These are phyloP conservation scores for Zopfochytrium polystomum DNA, from an alignment of 371 early-diverging fungal species.

Conservation along the genomic window DNA sequence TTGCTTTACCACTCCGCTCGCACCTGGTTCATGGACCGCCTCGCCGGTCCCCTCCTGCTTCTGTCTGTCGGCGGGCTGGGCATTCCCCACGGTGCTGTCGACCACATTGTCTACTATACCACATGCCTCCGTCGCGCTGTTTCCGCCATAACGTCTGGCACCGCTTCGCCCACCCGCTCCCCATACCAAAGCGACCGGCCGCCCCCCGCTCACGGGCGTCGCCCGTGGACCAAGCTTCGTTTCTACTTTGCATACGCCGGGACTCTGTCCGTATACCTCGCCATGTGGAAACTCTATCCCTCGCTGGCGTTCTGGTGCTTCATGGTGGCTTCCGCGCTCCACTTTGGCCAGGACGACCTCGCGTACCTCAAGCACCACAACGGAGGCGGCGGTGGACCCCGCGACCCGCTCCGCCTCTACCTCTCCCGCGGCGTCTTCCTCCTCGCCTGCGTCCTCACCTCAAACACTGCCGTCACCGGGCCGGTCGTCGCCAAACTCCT, in stretches of 20 bases:
- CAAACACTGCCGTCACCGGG: slow-evolving; percentile 15
- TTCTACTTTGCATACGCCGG: slow-evolving; percentile 24
- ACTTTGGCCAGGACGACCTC: slow-evolving; percentile 37
- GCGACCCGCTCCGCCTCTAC: slow-evolving; percentile 7
- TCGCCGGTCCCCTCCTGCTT: no score
- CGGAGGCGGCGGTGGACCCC: no score
- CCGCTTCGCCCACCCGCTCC: no score
- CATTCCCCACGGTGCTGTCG: slow-evolving; percentile 32
- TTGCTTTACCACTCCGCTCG: no score
- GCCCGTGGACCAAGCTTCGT: slow-evolving; percentile 9
- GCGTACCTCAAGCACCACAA: no score
- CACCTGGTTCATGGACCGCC: no score
- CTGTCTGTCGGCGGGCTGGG: no score
- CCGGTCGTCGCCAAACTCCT: slow-evolving; percentile 27
- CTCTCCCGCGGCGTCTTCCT: slow-evolving; percentile 26
- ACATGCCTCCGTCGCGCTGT: no score
- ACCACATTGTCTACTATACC: slow-evolving; percentile 26
- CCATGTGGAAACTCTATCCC: slow-evolving; percentile 20
- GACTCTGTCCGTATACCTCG: slow-evolving; percentile 20
- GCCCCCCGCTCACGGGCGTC: no score
- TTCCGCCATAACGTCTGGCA: no score
- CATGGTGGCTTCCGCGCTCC: slow-evolving; percentile 25
- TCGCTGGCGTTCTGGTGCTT: slow-evolving; percentile 19
- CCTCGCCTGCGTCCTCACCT: slow-evolving; percentile 19
- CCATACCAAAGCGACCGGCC: no score